A percentile compares a stretch with the other conserved stretches of the same genome.
These are phyloP conservation scores for Akanthomyces dipterigenus DNA, from an alignment of 2,329 filamentous ascomycete genomes.

Conservation along the genomic window DNA sequence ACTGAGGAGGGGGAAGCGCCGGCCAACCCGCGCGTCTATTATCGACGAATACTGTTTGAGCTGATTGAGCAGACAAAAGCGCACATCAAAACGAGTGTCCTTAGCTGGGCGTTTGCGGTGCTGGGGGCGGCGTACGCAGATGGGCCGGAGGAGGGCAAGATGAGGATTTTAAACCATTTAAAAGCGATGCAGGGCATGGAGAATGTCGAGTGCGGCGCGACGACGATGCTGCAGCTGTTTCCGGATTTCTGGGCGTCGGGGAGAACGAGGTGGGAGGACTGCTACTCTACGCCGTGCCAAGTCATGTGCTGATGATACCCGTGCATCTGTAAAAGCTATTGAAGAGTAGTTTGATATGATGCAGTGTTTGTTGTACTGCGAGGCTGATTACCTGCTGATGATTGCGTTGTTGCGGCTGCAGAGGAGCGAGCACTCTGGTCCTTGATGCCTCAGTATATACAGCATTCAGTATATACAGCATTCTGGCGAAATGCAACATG, in stretches of 20 bases:
- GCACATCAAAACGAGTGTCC: background rate
- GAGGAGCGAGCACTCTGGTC: background rate
- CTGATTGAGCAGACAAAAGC: background rate
- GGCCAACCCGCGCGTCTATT: background rate
- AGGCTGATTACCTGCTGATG: too few relatives aligned
- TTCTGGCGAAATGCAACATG: background rate
- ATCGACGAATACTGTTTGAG: background rate
- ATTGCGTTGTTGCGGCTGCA: too few relatives aligned
- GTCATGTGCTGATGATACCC: conserved; percentile 1
- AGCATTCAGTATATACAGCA: background rate
- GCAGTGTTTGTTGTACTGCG: too few relatives aligned
- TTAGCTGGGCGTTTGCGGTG: conserved; percentile 4
- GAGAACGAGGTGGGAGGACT: background rate
- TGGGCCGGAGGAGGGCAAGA: background rate
- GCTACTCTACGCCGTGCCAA: conserved; percentile 5
- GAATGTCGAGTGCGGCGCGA: background rate
- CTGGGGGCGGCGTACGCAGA: background rate
- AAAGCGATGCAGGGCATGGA: background rate
- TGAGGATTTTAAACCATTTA: background rate
- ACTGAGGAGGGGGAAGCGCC: background rate
- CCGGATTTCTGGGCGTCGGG: conserved; percentile 1
- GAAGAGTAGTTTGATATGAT: background rate
- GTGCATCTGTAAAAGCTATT: background rate
- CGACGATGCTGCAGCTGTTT: background rate
- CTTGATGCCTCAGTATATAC: background rate